Evolutionary conservation across 2,329 filamentous ascomycete genomes (phyloP), one percentile per base, ranked within the genome.

Genomic region (Fusarium sp.): DNA sequence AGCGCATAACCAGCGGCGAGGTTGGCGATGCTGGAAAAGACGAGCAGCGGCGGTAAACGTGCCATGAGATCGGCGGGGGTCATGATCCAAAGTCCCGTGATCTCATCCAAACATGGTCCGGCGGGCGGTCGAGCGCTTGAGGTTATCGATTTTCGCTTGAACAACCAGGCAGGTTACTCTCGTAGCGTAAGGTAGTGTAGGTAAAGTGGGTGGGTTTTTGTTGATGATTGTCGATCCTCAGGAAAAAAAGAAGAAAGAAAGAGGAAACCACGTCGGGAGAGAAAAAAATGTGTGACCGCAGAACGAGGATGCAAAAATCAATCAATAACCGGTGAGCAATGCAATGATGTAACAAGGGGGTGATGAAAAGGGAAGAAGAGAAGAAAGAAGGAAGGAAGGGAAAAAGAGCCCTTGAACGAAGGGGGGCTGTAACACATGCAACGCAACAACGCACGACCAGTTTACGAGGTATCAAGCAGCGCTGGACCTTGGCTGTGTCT

Each of bases 1-100:
- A 87, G 76, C 56, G 79, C 81, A 77, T 86, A 81, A 52, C 81
- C 81, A n/a, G 78, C 67, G 20, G 82, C 77, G 64, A 81, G 69
- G 37, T 77, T 75, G 70, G 82, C 72, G 35, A 84, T 74, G 47
- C 78, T 76, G 60, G 80, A 79, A 71, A 85, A 66, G 57, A 84
- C 68, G 45, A 85, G 76, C 54, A 81, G 75, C 47, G 80, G 78
- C 20, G 84, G 82, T 50, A 85, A 76, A 24, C 79, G 83, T 62
- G 81, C 77, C 75, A 84, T 81, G 56, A 79, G 74, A 71, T 79
- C 69, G 75, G 69, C 66, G 62, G 71, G 72, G 66, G 79, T 79
- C 78, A 80, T 78, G 52, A 61, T 74, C 62, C 60, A 62, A 50
- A 54, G 67, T 73, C 59, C 73, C 70, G 69, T 58, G 64, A 67